Evolutionary conservation across 2,329 filamentous ascomycete species (phyloP).

Genomic region (Clonostachys solani): DNA sequence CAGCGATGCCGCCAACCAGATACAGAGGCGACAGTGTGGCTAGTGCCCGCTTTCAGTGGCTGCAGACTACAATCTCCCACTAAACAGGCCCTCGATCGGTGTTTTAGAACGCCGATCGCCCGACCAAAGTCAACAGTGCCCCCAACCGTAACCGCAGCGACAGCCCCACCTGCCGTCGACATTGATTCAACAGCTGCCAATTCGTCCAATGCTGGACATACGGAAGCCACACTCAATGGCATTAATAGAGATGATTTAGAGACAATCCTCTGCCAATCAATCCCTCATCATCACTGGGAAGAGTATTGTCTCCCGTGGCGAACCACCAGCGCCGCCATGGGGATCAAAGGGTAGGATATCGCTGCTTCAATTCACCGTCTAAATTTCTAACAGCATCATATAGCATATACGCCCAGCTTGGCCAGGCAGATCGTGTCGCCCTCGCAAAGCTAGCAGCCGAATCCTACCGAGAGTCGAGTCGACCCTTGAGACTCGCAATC

Average conservation of each 20-base stretch:
- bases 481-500: constrained; percentile 81
- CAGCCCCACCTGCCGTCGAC: too few relatives aligned
- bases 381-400: constrained; percentile 41
- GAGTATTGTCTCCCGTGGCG: not conserved
- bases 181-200: too few relatives aligned
- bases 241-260: too few relatives aligned
- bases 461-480: constrained; percentile 64
- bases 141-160: constrained; percentile 1
- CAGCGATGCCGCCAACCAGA: too few relatives aligned
- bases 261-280: constrained; percentile 3
- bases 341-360: constrained; percentile 56
- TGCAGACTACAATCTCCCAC: not conserved
- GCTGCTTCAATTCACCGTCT: not conserved
- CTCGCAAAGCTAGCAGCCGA: constrained; percentile 79
- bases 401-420: constrained; percentile 77
- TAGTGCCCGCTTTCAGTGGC: too few relatives aligned
- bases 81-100: too few relatives aligned
- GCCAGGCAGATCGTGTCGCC: constrained; percentile 72
- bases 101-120: too few relatives aligned
- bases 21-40: too few relatives aligned
- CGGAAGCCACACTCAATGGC: too few relatives aligned
- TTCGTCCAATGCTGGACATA: too few relatives aligned
- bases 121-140: constrained; percentile 1
- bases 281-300: constrained; percentile 4
- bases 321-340: constrained; percentile 37